Percentiles rank a stretch among this genome's conserved stretches.
These are phyloP conservation scores for Aquilaria sinensis DNA, from an alignment of 345 rosid species.

Conservation along the genomic window DNA sequence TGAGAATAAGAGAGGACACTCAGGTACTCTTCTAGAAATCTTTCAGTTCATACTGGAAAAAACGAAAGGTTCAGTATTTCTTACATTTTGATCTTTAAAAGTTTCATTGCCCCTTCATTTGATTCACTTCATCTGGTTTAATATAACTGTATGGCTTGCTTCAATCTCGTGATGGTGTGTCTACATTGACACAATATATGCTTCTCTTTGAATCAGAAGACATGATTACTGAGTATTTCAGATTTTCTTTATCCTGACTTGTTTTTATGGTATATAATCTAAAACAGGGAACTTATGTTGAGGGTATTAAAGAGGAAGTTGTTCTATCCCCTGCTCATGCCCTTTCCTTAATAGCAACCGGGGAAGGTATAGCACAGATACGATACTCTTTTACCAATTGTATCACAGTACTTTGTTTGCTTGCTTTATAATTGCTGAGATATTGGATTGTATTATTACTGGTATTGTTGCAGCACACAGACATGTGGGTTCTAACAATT, in stretches of 20 bases:
- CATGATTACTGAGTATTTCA: not conserved
- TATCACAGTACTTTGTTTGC: not conserved
- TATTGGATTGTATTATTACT: conserved; percentile 13
- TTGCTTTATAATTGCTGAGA: not conserved
- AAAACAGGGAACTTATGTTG: conserved; percentile 75
- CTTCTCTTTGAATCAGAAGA: not conserved
- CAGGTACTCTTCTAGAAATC: conserved; percentile 42
- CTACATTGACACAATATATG: not conserved
- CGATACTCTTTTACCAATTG: not conserved
- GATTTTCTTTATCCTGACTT: conserved; percentile 3
- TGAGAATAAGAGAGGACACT: conserved; percentile 82
- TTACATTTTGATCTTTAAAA: not conserved
- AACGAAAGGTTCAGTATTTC: not conserved
- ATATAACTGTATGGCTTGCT: conserved; percentile 1
- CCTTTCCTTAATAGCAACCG: conserved; percentile 90
- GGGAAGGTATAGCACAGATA: conserved; percentile 59
- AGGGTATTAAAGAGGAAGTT: conserved; percentile 94
- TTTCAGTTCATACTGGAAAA: too few relatives aligned
- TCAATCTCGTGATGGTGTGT: not conserved
- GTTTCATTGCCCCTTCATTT: conserved; percentile 11
- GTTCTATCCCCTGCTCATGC: conserved; percentile 97
- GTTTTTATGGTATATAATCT: conserved; percentile 17
- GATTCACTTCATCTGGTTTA: conserved; percentile 2
- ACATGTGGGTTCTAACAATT: conserved; percentile 92
- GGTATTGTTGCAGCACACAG: conserved; percentile 61